Evolutionary conservation across 345 rosid genomes (phyloP).

Genomic region (Arabidopsis suecica): DNA sequence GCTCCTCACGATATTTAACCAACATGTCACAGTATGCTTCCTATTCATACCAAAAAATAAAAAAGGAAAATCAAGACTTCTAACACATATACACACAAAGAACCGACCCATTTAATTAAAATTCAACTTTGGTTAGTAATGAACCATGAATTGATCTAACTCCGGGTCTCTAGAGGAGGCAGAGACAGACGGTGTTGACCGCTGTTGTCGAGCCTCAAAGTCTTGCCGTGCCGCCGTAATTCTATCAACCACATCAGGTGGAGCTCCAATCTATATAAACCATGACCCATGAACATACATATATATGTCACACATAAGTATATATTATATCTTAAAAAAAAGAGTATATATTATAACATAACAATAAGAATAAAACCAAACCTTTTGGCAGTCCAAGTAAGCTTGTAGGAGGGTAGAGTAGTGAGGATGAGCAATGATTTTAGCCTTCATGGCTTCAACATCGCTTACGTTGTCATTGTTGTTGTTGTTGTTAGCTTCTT

Average conservation of each 20-base stretch:
- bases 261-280: conserved; percentile 80
- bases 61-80: not conserved
- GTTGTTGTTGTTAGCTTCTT: conserved; percentile 52
- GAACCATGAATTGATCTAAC: conserved; percentile 97
- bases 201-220: conserved; percentile 67
- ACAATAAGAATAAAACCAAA: conserved; percentile 20
- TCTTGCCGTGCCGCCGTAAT: conserved; percentile 76
- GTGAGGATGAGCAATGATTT: conserved; percentile 93
- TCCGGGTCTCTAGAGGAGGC: conserved; percentile 74
- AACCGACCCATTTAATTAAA: conserved; percentile 3
- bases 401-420: conserved; percentile 88
- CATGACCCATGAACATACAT: conserved; percentile 29
- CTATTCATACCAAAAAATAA: conserved; percentile 46
- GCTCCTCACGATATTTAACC: conserved; percentile 91
- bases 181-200: conserved; percentile 58
- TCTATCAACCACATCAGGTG: conserved; percentile 80
- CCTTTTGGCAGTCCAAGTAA: conserved; percentile 98
- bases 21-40: conserved; percentile 97
- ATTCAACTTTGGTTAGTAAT: not conserved
- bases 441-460: conserved; percentile 84
- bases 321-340: not conserved
- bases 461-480: conserved; percentile 41
- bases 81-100: conserved; percentile 2
- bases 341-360: not conserved
- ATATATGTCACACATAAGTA: not conserved